Conservation (phyloP, 495 filamentous ascomycete species). For the Lentithecium fluviatile region DNA sequence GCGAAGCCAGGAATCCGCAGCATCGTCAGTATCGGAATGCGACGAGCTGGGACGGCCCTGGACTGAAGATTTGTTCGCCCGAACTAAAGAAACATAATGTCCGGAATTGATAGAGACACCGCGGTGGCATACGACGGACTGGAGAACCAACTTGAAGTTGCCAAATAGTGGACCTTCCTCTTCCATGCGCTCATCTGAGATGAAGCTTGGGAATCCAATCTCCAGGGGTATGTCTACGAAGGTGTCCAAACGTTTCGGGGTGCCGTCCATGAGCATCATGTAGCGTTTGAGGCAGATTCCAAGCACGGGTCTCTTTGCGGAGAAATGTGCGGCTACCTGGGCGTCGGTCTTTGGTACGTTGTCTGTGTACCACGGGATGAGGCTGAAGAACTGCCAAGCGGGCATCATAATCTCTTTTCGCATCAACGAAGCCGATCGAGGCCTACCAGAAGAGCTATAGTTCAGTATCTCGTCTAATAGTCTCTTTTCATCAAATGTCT, state of each 20-base stretch:
- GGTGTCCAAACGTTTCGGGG: conserved; percentile 67
- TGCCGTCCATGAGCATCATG: conserved; percentile 67
- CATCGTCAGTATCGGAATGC: conserved; percentile 46
- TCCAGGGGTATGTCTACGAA: conserved; percentile 90
- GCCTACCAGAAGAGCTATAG: conserved; percentile 21
- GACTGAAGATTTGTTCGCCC: conserved; percentile 51
- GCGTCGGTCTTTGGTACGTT: conserved; percentile 68
- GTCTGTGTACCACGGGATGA: conserved; percentile 74
- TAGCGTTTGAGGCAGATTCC: conserved; percentile 93
- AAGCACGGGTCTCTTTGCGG: conserved; percentile 73
- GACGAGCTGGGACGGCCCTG: conserved; percentile 9
- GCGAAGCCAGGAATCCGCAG: conserved; percentile 69
- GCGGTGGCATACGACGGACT: conserved; percentile 87
- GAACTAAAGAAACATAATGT: conserved; percentile 83
- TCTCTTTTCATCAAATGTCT: conserved; percentile 43
- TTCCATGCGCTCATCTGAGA: conserved; percentile 70
- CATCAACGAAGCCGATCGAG: conserved; percentile 54
- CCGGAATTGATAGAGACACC: conserved; percentile 86
- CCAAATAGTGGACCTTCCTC: conserved; percentile 65
- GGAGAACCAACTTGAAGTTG: conserved; percentile 85
- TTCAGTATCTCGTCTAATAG: conserved; percentile 33
- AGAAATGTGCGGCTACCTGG: conserved; percentile 71
- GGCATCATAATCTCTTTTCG: conserved; percentile 90
- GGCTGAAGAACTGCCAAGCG: conserved; percentile 94
- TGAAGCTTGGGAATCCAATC: conserved; percentile 84